Evolutionary conservation across 805 yeast species (phyloP), one percentile per base, ranked within the genome.

Genomic region (Starmera caribaea): DNA sequence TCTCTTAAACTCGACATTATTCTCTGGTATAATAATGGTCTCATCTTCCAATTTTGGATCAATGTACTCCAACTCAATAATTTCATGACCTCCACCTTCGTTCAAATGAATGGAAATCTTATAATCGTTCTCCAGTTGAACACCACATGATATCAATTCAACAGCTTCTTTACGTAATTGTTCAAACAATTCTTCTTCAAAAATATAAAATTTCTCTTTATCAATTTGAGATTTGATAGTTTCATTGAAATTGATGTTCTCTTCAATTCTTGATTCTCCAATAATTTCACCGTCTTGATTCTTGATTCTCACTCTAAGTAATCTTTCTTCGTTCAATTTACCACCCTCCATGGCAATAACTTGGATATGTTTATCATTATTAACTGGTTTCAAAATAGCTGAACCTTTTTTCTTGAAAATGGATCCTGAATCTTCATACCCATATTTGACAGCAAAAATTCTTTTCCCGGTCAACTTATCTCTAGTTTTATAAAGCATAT

Each of bases 351-450:
- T 44, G 9, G 68, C 67, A 5, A 59, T 48, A 44, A 62, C 57
- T 29, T 64, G 66, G 13, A 84, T 74, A 16, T 63, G 61, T 17
- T 55, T 46, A 6, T 45, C 46, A 42, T 53, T 50, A 1, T 50
- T 45, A 28, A 71, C 61, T 41, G 79, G 76, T 36, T 76, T 71
- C 45, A 88, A 61, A 0, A 82, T 58, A 0, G 95, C 97, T 34
- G 81, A 61, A 3, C 97, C 97, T 46, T 73, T 71, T 49, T 59
- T 61, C 42, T 63, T 65, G 51, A 76, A 86, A 16, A 67, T 73
- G 1, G 95, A 84, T 0, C 97, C 98, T 0, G 95, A 78, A 58
- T 89, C 97, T 14, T 82, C 89, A 62, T 75, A 90, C 0, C 97
- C 97, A 54, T 83, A 92, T 50, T 84, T 86, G 30, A 90, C 81